Evolutionary conservation across 2,329 filamentous ascomycete genomes (phyloP).

Genomic region (Phialophora macrospora): DNA sequence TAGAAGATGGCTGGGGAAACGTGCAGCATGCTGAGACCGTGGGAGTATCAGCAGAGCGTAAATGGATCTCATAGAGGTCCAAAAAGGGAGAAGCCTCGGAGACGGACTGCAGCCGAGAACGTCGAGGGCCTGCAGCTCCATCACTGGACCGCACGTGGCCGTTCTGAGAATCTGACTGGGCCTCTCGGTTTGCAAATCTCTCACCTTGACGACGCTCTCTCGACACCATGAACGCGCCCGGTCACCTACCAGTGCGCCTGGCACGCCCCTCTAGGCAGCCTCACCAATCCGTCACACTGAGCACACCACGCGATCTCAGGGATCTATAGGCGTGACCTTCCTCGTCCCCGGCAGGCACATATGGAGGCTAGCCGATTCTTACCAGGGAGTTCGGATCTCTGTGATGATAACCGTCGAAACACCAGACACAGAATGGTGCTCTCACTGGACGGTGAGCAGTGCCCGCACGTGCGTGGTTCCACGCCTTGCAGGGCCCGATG

Average conservation of each 20-base stretch:
- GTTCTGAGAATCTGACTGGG: neutral
- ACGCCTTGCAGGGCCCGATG: slow-evolving; percentile 12
- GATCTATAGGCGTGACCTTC: neutral
- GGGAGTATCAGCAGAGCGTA: slow-evolving; percentile 5
- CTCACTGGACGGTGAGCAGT: neutral
- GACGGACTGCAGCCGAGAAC: neutral
- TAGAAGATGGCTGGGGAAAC: slow-evolving; percentile 13
- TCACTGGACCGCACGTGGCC: neutral
- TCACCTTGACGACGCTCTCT: neutral
- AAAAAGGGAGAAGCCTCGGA: neutral
- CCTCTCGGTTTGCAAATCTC: neutral
- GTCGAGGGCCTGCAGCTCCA: neutral
- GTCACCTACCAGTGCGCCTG: neutral
- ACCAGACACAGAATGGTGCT: neutral
- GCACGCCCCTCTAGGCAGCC: neutral
- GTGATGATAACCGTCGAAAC: slow-evolving; percentile 6
- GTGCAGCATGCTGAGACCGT: slow-evolving; percentile 14
- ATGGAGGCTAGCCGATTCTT: neutral
- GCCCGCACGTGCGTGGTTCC: neutral
- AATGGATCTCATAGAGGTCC: neutral
- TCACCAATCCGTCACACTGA: neutral
- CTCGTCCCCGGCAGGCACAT: neutral
- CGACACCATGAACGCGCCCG: neutral
- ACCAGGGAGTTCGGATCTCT: slow-evolving; percentile 17
- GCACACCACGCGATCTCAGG: neutral